Conservation (phyloP, 148 eudicot genomes). For the Spergularia bocconei region DNA sequence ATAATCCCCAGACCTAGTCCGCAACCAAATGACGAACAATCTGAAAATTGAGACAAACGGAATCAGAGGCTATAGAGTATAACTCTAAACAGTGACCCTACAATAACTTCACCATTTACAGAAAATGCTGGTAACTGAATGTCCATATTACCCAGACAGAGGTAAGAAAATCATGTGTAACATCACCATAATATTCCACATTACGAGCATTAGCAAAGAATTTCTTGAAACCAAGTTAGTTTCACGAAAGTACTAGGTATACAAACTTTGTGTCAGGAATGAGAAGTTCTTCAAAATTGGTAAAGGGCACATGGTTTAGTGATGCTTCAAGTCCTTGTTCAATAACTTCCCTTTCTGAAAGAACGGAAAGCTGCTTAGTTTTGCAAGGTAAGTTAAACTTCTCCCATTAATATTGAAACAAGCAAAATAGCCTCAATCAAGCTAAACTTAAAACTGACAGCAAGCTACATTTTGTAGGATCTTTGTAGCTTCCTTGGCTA, state of each 20-base stretch:
- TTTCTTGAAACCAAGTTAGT: neutral
- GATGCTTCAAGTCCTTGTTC: too few relatives aligned
- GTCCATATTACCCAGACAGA: neutral
- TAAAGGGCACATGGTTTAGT: too few relatives aligned
- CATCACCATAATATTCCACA: neutral
- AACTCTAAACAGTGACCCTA: neutral
- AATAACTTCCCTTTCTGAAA: too few relatives aligned
- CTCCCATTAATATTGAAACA: too few relatives aligned
- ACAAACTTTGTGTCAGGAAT: neutral
- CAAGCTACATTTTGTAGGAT: too few relatives aligned
- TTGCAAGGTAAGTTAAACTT: too few relatives aligned
- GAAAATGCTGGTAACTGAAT: neutral
- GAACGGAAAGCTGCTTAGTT: too few relatives aligned
- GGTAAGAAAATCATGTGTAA: too few relatives aligned
- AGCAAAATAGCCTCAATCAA: too few relatives aligned
- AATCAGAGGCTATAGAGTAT: neutral
- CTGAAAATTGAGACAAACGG: conserved; percentile 26
- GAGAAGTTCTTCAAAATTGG: neutral
- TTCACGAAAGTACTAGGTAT: neutral
- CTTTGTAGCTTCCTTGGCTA: too few relatives aligned
- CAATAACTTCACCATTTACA: neutral
- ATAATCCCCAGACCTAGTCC: conserved; percentile 67
- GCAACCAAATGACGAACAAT: conserved; percentile 42
- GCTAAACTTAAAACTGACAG: too few relatives aligned
- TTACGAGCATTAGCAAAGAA: neutral